Evolutionary conservation across 176 grass and related monocot species (phyloP), one percentile per base, ranked within the genome.

Genomic region (Metroxylon sagu): DNA sequence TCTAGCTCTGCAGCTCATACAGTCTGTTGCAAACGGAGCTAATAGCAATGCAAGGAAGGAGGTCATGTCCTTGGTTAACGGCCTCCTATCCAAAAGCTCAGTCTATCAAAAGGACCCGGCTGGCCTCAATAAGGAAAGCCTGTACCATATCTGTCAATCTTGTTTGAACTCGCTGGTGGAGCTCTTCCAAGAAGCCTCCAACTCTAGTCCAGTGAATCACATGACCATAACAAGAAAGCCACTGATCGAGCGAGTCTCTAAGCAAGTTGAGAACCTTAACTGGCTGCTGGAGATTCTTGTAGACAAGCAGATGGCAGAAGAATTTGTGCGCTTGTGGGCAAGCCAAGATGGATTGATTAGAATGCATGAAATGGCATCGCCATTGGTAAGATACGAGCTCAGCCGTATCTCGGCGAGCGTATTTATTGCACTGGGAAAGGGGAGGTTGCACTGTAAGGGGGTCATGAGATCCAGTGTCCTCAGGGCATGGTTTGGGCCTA

Each of bases 281-380:
- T 97, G 92, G 92, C 67, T 97, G 18, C 76, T 97, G 0, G 76
- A 97, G 59, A 91, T 97, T 48, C 79, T 97, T 26, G 53, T 85
- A 16, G 75, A 85, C 52, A 82, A 80, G 57, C 76, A 88, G 1
- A 91, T 91, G 72, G 86, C 92, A 25, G 92, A 91, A 77, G 79
- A 83, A 10, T 91, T 91, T 26, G 81, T 88, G 1, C 49, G 70
- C 10, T 5, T 97, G 76, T 97, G 92, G 92, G 92, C 72, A 26
- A 73, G 56, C 16, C 92, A 97, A 78, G 87, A 75, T 0, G 63
- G 83, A 43, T 73, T 97, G 26, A 71, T 85, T 19, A 76, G 52
- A n/a, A 77, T 85, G 81, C 84, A 91, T 0, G 60, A 64, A n/a
- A 72, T 49, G 55, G 83, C 80, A 26, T 97, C 92, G 5, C 79